Evolutionary conservation across 2,329 filamentous ascomycete genomes (phyloP).

Genomic region (Nigrospora osmanthi): DNA sequence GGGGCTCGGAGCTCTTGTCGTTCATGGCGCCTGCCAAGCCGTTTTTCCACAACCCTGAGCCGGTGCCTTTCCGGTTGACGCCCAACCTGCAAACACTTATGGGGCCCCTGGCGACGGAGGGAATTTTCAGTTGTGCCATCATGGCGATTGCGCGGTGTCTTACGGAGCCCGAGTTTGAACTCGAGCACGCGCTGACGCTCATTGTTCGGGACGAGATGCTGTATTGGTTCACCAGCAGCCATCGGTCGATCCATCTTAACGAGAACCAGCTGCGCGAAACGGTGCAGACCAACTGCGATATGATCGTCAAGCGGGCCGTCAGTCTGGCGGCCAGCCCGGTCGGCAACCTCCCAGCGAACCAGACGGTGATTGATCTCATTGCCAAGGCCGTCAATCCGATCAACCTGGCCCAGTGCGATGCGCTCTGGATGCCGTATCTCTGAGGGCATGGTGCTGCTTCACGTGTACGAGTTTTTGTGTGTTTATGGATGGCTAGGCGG

Average conservation of each 20-base stretch:
- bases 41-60: conserved; percentile 89
- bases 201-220: conserved; percentile 98
- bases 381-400: conserved; percentile 89
- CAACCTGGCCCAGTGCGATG: conserved; percentile 80
- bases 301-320: conserved; percentile 84
- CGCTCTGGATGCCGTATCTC: conserved; percentile 95
- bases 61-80: conserved; percentile 93
- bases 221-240: conserved; percentile 83
- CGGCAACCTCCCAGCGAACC: conserved; percentile 84
- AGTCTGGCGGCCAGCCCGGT: conserved; percentile 72
- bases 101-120: conserved; percentile 91
- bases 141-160: conserved; percentile 96
- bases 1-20: conserved; percentile 91
- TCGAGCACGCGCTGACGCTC: conserved; percentile 90
- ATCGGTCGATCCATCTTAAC: conserved; percentile 52
- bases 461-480: no score
- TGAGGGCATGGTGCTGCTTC: conserved; percentile 31
- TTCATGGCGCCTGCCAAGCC: conserved; percentile 79
- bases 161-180: conserved; percentile 78
- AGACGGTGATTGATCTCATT: conserved; percentile 92
- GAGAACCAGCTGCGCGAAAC: conserved; percentile 68
- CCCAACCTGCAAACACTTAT: conserved; percentile 94
- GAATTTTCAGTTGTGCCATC: conserved; percentile 88
- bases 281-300: conserved; percentile 79
- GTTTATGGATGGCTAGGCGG: no score